Evolutionary conservation across 1,284 basidiomycete genomes (phyloP).

Genomic region (Tremellales sp.): DNA sequence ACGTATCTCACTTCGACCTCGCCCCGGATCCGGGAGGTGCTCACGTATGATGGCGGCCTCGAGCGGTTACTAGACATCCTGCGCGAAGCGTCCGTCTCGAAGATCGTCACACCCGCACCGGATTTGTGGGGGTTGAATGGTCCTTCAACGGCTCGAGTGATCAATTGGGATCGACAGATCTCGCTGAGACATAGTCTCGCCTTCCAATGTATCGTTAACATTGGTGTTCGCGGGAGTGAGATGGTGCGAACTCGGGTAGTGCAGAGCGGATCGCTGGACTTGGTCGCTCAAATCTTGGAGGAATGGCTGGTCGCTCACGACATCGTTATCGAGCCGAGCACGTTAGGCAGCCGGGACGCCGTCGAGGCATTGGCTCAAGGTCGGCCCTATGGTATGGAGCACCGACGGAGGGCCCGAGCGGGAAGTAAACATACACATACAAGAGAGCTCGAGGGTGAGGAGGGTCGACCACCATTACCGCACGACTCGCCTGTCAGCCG

Average conservation of each 20-base stretch:
- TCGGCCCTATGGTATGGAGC: constrained; percentile 46
- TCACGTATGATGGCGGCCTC: constrained; percentile 94
- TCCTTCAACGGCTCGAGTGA: constrained; percentile 46
- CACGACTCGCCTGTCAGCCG: not conserved
- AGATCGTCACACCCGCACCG: constrained; percentile 32
- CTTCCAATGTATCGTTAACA: constrained; percentile 96
- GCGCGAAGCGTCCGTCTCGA: constrained; percentile 64
- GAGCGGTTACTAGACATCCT: constrained; percentile 91
- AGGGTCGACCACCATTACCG: too few relatives aligned
- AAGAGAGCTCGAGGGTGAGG: too few relatives aligned
- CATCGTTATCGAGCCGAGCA: constrained; percentile 43
- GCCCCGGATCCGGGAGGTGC: constrained; percentile 94
- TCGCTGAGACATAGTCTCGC: constrained; percentile 84
- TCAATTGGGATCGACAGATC: constrained; percentile 70
- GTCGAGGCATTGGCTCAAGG: constrained; percentile 56
- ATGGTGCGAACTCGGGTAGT: constrained; percentile 87
- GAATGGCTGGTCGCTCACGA: constrained; percentile 83
- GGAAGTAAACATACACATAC: not conserved
- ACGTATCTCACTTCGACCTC: constrained; percentile 97
- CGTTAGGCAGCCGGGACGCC: constrained; percentile 56
- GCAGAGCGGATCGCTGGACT: constrained; percentile 90
- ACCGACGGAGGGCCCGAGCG: not conserved
- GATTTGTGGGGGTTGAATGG: constrained; percentile 49
- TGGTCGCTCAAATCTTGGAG: constrained; percentile 91
- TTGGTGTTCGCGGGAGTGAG: constrained; percentile 95